Conservation (phyloP, 306 rosid genomes). For the Vigna angularis region DNA sequence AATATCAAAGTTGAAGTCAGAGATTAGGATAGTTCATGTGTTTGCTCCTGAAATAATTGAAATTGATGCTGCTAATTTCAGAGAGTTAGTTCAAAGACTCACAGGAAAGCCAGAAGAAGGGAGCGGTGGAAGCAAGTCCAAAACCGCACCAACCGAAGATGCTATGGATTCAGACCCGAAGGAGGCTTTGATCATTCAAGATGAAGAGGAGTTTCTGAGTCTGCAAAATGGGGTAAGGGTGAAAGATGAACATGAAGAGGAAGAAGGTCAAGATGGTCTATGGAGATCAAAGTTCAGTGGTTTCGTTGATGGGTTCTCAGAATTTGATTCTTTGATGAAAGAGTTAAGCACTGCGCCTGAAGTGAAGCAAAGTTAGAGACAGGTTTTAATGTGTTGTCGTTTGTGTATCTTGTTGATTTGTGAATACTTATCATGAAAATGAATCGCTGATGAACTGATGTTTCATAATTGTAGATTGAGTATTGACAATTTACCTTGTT, state of each 20-base stretch:
- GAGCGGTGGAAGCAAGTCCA: constrained; percentile 23
- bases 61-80: constrained; percentile 62
- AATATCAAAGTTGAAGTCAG: constrained; percentile 55
- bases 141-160: constrained; percentile 28
- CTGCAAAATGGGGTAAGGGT: constrained; percentile 33
- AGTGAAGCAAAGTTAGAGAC: constrained; percentile 25
- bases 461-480: constrained; percentile 30
- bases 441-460: constrained; percentile 9
- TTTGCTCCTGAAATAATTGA: constrained; percentile 61
- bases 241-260: constrained; percentile 37
- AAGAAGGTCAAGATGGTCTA: constrained; percentile 29
- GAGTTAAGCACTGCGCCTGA: constrained; percentile 47
- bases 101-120: constrained; percentile 54
- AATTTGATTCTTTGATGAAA: constrained; percentile 55
- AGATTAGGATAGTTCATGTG: constrained; percentile 57
- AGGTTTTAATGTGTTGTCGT: constrained; percentile 22
- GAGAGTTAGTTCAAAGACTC: constrained; percentile 64
- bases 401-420: constrained; percentile 19
- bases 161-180: constrained; percentile 10
- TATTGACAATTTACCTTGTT: not conserved
- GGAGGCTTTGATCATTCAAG: constrained; percentile 37
- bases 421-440: constrained; percentile 25
- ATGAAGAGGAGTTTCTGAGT: constrained; percentile 36
- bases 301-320: constrained; percentile 59
- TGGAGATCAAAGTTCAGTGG: constrained; percentile 50